Evolutionary conservation across 2,329 filamentous ascomycete species (phyloP).

Genomic region (Claviceps humidiphila): DNA sequence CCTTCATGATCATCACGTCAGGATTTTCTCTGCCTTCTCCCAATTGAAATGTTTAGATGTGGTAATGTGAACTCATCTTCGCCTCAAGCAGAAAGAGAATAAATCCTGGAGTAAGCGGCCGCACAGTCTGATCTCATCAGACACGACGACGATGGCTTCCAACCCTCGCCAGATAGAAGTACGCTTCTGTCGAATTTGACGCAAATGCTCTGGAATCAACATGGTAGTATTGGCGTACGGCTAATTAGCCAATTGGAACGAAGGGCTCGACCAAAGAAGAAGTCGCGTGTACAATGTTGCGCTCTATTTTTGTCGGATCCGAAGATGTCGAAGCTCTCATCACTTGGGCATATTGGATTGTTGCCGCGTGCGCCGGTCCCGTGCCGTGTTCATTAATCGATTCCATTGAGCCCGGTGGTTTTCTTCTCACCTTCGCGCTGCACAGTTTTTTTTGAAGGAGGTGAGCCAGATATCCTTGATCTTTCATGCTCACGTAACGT

Average conservation of each 20-base stretch:
- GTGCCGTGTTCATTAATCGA: constrained; percentile 27
- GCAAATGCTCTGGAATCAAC: constrained; percentile 33
- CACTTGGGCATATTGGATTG: constrained; percentile 40
- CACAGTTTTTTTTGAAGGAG: too few species aligned
- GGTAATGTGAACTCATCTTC: constrained; percentile 30
- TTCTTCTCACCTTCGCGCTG: too few species aligned
- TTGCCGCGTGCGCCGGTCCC: constrained; percentile 12
- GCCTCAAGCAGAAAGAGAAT: constrained; percentile 33
- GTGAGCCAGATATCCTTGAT: not conserved
- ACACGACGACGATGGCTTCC: constrained; percentile 3
- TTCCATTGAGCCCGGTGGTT: constrained; percentile 25
- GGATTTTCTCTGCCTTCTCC: not conserved
- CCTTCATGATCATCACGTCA: not conserved
- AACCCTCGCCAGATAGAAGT: constrained; percentile 20
- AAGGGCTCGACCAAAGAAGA: constrained; percentile 32
- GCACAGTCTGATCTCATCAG: constrained; percentile 29
- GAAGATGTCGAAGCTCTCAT: constrained; percentile 31
- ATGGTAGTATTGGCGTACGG: constrained; percentile 30
- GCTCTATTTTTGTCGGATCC: constrained; percentile 34
- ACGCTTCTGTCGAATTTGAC: constrained; percentile 34
- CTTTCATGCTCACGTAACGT: too few species aligned
- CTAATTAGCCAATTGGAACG: constrained; percentile 31
- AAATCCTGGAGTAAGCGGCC: constrained; percentile 32
- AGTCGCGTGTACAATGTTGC: constrained; percentile 32
- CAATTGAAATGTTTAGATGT: not conserved